Evolutionary conservation across 2,329 filamentous ascomycete species (phyloP), one percentile per base, ranked within the genome.

Genomic region (Xylariaceae sp.): DNA sequence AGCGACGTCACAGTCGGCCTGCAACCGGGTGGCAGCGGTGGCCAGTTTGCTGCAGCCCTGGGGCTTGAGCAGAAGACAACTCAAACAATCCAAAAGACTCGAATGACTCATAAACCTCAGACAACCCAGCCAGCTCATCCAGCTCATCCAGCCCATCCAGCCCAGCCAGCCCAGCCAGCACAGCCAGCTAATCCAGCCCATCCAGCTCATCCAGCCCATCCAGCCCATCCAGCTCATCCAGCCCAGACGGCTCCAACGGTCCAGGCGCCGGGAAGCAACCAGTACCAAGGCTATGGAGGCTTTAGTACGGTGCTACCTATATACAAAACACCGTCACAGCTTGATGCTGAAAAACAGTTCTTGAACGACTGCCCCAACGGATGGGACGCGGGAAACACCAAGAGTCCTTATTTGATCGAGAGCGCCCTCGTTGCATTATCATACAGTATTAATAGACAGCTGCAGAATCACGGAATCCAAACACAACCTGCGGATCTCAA

Each of bases 11-110:
- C 45, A 6, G 32, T 15, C 4, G 36, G 40, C n/a, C 10, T 51
- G 16, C 45, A 43, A 30, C 48, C 40, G 6, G 55, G 58, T 10
- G 58, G 58, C 35, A 47, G 4, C 10, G 58, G 58, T 20, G 58
- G 58, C n/a, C 58, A 60, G 39, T 60, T 60, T 10, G 58, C 26
- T 1, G 58, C 55, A 7, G 58, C 37, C 24, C 30, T 45, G 9
- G 26, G 7, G 15, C 8, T 13, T 7, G 26, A 3, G 10, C 41
- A 4, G 27, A 30, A 1, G 24, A n/a, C 18, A 47, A 47, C 3
- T 21, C 32, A 20, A 13, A 3, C n/a, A n/a, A n/a, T n/a, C n/a
- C n/a, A n/a, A n/a, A n/a, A n/a, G n/a, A n/a, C n/a, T n/a, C n/a
- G n/a, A n/a, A n/a, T n/a, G n/a, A n/a, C n/a, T n/a, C n/a, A n/a